Evolutionary conservation across 176 grass and related monocot species (phyloP), one percentile per base, ranked within the genome.

Genomic region (Secale cereale): DNA sequence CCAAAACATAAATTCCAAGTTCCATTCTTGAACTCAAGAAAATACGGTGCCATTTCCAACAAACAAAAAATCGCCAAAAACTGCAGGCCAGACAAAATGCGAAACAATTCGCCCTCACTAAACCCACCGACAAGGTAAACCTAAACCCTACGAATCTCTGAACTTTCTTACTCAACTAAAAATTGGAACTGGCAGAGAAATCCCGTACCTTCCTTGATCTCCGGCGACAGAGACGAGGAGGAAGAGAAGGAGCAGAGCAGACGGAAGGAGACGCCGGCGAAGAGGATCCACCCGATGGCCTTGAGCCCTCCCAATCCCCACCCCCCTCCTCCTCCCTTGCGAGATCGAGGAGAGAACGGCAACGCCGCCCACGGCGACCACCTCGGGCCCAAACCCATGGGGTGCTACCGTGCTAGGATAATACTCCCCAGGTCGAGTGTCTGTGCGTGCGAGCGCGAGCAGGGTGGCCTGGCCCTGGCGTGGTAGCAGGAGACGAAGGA

Each of bases 241-340:
- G 78, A 59, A 65, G 86, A 87, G 26, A 80, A 60, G 57, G 84
- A 93, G 84, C 81, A 93, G 69, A 97, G 84, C 76, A 91, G 60
- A 62, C 89, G 89, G 83, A 89, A 81, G 65, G 85, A 65, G 86
- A 91, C 20, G 61, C 69, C 89, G 10, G 88, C 57, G 62, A 97
- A 57, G 66, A 97, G 70, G 27, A 91, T 70, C 79, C 57, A 97
- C 39, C 83, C 86, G 33, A 88, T 69, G 57, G 82, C 59, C 81
- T 91, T 97, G 67, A 88, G 77, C 65, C 87, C 87, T 76, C 64
- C 83, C 60, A 39, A n/a, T 45, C n/a, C 72, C 88, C 78, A 50
- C 14, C 65, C 59, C 20, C 63, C 62, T 22, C 43, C 59, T 7
- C 59, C 85, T 27, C 41, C 77, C 76, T 85, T 90, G 57, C 78